A percentile compares a stretch with the other conserved stretches of the same genome.
These are phyloP conservation scores for Wickerhamiella domercqiae DNA, from an alignment of 805 yeast genomes.

Conservation along the genomic window DNA sequence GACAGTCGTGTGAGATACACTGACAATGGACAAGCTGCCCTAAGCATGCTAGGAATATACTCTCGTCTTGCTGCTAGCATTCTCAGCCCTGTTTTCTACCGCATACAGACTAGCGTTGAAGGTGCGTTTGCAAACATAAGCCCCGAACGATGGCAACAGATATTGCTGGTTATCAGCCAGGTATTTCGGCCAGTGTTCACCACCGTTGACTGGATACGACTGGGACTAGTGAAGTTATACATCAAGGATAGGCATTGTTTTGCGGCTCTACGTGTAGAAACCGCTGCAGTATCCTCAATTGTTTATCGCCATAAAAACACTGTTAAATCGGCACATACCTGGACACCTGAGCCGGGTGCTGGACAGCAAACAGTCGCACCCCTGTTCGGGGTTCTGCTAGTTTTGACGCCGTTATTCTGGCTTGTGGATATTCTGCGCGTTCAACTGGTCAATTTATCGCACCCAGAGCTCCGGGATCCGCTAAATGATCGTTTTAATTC, in stretches of 20 bases:
- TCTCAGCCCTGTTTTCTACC: constrained; percentile 1
- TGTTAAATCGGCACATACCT: background rate
- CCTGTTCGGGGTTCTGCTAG: constrained; percentile 1
- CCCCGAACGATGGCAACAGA: constrained; percentile 1
- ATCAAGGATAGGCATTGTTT: background rate
- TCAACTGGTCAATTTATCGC: background rate
- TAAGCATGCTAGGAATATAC: too few relatives aligned
- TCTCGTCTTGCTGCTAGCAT: too few relatives aligned
- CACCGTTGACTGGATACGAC: constrained; percentile 3
- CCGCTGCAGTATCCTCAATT: background rate
- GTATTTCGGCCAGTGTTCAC: background rate
- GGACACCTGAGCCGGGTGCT: background rate
- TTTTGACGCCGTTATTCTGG: constrained; percentile 2
- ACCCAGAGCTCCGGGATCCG: background rate
- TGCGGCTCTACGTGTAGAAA: background rate
- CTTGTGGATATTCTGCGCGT: background rate
- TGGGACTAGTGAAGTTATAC: constrained; percentile 2
- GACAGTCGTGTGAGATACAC: too few relatives aligned
- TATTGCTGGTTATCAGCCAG: background rate
- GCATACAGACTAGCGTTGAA: background rate
- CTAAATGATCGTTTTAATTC: background rate
- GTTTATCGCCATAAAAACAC: constrained; percentile 1
- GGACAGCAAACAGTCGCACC: background rate
- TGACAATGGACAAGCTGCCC: too few relatives aligned
- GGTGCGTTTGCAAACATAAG: background rate